phyloP scores from a whole-genome alignment of 1,284 basidiomycete species.

The Vanrija sp. region DNA sequence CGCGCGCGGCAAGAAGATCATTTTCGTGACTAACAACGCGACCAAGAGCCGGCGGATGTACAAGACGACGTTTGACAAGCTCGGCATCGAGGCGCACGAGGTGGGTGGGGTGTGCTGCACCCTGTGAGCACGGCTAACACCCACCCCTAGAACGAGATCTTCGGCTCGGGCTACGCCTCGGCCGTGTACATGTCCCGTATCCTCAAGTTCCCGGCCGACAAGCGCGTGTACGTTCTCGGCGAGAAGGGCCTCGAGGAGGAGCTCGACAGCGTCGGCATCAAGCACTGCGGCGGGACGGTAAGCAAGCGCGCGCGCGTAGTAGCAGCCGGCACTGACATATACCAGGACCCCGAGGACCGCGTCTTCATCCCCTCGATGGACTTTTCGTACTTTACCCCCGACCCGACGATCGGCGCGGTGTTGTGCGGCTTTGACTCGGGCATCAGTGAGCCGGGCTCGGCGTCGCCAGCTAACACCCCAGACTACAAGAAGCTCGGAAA shows the following conservation, averaged over 20 bases:
- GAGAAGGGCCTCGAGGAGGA: conserved; percentile 92
- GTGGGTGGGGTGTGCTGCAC: conserved; percentile 63
- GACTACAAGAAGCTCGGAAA: conserved; percentile 94
- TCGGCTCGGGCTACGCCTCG: conserved; percentile 89
- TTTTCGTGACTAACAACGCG: conserved; percentile 99
- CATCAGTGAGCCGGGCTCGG: conserved; percentile 28
- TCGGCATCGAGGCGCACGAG: conserved; percentile 78
- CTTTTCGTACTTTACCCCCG: conserved; percentile 63
- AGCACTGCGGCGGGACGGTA: conserved; percentile 78
- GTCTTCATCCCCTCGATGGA: conserved; percentile 69
- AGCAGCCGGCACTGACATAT: no score
- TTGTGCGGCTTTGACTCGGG: conserved; percentile 71
- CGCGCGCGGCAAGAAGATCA: conserved; percentile 71
- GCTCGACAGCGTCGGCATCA: conserved; percentile 74
- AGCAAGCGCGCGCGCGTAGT: no score
- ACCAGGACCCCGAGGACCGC: conserved; percentile 77
- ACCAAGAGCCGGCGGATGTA: conserved; percentile 83
- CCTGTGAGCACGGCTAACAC: no score
- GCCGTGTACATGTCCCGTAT: conserved; percentile 90
- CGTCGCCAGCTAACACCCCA: conserved; percentile 13
- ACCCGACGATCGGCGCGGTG: conserved; percentile 80
- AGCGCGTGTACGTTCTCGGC: conserved; percentile 95
- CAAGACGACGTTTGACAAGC: conserved; percentile 83
- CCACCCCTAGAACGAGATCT: conserved; percentile 77
- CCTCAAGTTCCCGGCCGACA: conserved; percentile 79